Evolutionary conservation across 768 basidiomycete species (phyloP), one percentile per base, ranked within the genome.

Genomic region (Tricholoma terreum): DNA sequence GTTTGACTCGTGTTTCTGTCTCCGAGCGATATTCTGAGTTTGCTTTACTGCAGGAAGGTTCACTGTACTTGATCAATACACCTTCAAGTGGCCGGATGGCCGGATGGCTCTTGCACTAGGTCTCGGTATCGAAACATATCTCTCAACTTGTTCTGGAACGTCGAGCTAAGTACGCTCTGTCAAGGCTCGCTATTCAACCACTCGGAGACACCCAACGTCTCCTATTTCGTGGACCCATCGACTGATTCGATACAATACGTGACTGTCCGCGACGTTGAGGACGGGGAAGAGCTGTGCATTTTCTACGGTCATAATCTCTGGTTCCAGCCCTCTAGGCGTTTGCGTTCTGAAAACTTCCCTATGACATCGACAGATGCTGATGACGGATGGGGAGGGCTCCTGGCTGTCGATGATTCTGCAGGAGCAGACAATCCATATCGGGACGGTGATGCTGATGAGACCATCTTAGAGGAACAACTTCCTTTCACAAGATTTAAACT

Each of bases 101-200:
- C 75, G 81, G 6, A 87, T 89, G 86, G 93, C 89, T 0, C 77
- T 94, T 17, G 85, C 89, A 0, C 71, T 92, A 1, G 92, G 92
- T 2, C 77, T 92, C 22, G 91, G 91, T 92, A 64, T 30, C 73
- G 24, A 17, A 27, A 49, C 14, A 46, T 30, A 36, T 11, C 35
- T 12, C 22, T 58, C 58, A 46, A 22, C 7, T 53, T 46, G 11
- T 31, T 51, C 49, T 19, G 21, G 27, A 4, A 34, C 38, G 31
- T 51, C 52, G 45, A 50, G 8, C 43, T 52, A 24, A 54, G 11
- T 49, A 55, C 21, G 19, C 14, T 52, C 6, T 31, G 15, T 31
- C 11, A 52, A 91, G 92, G 92, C 4, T 92, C 90, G 2, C 65
- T 94, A 9, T 92, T 94, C 73, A 94, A 92, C 67, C 90, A 92